A percentile compares a stretch with the other conserved stretches of the same genome.
phyloP scores from a whole-genome alignment of 768 basidiomycete species.

The Cystoderma amianthinum region DNA sequence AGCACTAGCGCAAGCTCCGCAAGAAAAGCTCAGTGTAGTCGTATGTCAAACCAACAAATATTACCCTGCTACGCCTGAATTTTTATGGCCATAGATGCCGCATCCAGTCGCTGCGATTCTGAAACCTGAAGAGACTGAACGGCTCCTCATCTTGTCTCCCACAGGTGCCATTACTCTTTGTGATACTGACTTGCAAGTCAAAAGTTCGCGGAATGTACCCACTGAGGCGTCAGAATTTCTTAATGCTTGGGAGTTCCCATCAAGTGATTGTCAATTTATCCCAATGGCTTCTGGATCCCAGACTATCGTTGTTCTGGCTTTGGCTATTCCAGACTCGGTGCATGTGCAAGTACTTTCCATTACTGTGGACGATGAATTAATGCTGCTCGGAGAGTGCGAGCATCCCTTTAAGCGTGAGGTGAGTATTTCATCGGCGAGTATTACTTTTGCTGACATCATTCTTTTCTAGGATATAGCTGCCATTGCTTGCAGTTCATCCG shows the following conservation, averaged over 20 bases:
- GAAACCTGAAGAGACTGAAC: constrained; percentile 12
- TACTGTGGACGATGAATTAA: constrained; percentile 21
- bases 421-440: constrained; percentile 5
- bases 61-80: background rate
- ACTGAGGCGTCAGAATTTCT: background rate
- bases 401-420: constrained; percentile 25
- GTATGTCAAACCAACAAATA: background rate
- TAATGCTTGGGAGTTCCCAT: background rate
- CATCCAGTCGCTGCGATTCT: constrained; percentile 26
- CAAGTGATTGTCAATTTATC: background rate
- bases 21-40: background rate
- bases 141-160: constrained; percentile 21
- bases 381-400: constrained; percentile 17
- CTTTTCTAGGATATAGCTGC: constrained; percentile 25
- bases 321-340: constrained; percentile 5
- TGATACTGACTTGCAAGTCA: constrained; percentile 16
- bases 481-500: constrained; percentile 38
- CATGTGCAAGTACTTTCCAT: constrained; percentile 22
- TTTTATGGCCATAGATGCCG: constrained; percentile 32
- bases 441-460: constrained; percentile 3
- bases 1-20: background rate
- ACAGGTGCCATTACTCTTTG: constrained; percentile 22
- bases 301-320: background rate
- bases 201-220: constrained; percentile 9
- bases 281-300: background rate